phyloP scores from a whole-genome alignment of 768 basidiomycete genomes.

The Mycena filopes region DNA sequence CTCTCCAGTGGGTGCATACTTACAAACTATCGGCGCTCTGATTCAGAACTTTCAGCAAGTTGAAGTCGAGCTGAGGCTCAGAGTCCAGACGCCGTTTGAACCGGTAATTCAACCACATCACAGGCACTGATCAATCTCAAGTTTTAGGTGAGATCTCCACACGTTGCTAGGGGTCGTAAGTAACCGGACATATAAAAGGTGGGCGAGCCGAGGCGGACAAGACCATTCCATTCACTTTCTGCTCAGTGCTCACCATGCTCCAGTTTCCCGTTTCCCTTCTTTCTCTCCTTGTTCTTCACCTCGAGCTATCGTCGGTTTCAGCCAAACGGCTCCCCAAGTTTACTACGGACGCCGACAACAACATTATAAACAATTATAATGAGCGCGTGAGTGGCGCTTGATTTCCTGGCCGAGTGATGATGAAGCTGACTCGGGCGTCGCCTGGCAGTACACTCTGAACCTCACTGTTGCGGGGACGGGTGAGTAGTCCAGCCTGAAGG shows the following conservation, averaged over 20 bases:
- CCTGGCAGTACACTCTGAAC: conserved; percentile 24
- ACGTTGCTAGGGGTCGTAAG: conserved; percentile 9
- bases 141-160: neutral
- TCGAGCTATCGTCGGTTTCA: conserved; percentile 23
- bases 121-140: no score
- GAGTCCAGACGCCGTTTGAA: no score
- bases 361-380: conserved; percentile 32
- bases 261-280: conserved; percentile 23
- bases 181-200: conserved; percentile 17
- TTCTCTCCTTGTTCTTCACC: conserved; percentile 29
- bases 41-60: no score
- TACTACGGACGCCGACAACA: conserved; percentile 24
- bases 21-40: no score
- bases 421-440: no score
- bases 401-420: no score
- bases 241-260: conserved; percentile 7
- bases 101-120: no score
- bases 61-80: no score
- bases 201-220: neutral
- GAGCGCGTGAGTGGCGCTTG: conserved; percentile 25
- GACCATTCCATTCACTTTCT: conserved; percentile 27
- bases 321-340: conserved; percentile 25
- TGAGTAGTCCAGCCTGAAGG: conserved; percentile 4
- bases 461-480: conserved; percentile 29
- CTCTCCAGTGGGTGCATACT: no score